A percentile compares a stretch with the other conserved stretches of the same genome.
Evolutionary conservation across 768 basidiomycete species (phyloP).

Genomic region (Russula ochroleuca): DNA sequence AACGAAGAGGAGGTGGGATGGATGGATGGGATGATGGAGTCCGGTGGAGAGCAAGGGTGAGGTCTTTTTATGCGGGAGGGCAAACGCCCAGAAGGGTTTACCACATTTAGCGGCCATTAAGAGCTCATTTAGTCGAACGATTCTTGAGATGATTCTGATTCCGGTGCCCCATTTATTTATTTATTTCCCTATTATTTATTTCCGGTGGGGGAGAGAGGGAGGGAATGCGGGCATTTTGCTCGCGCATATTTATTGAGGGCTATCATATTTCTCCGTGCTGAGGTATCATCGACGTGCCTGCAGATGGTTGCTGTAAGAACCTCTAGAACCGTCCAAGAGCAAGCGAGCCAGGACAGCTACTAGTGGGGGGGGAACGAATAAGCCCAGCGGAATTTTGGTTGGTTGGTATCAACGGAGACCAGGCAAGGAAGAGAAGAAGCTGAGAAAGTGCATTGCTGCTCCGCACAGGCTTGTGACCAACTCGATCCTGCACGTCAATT

Average conservation of each 20-base stretch:
- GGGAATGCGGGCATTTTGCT: background rate
- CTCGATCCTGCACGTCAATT: background rate
- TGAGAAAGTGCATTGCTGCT: slow-evolving; percentile 1
- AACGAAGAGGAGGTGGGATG: background rate
- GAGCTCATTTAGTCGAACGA: background rate
- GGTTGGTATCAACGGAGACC: background rate
- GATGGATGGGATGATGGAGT: background rate
- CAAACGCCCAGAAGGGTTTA: background rate
- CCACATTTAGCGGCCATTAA: background rate
- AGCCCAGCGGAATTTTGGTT: too few species aligned
- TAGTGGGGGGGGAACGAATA: too few species aligned
- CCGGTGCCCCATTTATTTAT: background rate
- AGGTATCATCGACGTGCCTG: too few species aligned
- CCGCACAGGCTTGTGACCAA: slow-evolving; percentile 2
- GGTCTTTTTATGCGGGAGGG: slow-evolving; percentile 2
- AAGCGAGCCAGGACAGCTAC: too few species aligned
- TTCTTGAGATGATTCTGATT: background rate
- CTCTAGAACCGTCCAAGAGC: background rate
- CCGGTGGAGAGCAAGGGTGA: background rate
- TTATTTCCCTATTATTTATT: too few species aligned
- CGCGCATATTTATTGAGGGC: background rate
- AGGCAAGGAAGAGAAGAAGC: background rate
- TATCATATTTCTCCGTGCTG: background rate
- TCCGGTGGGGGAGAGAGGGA: too few species aligned
- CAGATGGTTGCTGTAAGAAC: too few species aligned